phyloP scores from a whole-genome alignment of 2,329 filamentous ascomycete genomes.

The Penicillium rolfsii region DNA sequence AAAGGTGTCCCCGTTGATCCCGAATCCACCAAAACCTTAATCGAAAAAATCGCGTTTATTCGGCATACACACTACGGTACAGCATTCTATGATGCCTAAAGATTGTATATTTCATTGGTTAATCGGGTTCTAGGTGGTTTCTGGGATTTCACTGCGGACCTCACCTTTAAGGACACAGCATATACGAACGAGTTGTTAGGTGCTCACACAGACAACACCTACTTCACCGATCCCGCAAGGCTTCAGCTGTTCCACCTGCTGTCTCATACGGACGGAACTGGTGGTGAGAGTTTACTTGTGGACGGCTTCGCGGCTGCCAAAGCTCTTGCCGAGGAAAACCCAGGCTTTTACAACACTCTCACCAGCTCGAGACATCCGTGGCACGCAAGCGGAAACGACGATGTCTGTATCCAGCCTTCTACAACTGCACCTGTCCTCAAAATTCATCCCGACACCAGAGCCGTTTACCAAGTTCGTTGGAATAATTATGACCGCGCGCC shows the following conservation, averaged over 20 bases:
- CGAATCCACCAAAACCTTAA: conserved; percentile 70
- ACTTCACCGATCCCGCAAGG: conserved; percentile 89
- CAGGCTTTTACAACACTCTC: conserved; percentile 62
- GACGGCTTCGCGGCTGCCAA: conserved; percentile 79
- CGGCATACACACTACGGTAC: conserved; percentile 87
- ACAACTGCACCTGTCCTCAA: conserved; percentile 72
- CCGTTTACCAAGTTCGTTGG: conserved; percentile 75
- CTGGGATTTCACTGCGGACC: conserved; percentile 86
- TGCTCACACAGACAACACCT: conserved; percentile 92
- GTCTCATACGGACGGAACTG: conserved; percentile 67
- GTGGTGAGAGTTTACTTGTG: conserved; percentile 79
- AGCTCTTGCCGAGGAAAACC: conserved; percentile 60
- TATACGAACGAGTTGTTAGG: conserved; percentile 84
- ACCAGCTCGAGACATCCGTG: conserved; percentile 64
- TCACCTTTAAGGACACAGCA: conserved; percentile 84
- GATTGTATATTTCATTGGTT: background rate
- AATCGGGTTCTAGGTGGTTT: conserved; percentile 58
- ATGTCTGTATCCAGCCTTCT: conserved; percentile 76
- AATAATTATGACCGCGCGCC: conserved; percentile 87
- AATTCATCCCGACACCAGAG: conserved; percentile 50
- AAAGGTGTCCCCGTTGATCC: conserved; percentile 69
- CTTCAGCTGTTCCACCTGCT: conserved; percentile 92
- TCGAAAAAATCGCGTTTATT: conserved; percentile 83
- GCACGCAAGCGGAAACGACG: conserved; percentile 86
- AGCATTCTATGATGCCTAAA: background rate